Evolutionary conservation across 2,329 filamentous ascomycete genomes (phyloP).

Genomic region (Beauveria brongniartii): DNA sequence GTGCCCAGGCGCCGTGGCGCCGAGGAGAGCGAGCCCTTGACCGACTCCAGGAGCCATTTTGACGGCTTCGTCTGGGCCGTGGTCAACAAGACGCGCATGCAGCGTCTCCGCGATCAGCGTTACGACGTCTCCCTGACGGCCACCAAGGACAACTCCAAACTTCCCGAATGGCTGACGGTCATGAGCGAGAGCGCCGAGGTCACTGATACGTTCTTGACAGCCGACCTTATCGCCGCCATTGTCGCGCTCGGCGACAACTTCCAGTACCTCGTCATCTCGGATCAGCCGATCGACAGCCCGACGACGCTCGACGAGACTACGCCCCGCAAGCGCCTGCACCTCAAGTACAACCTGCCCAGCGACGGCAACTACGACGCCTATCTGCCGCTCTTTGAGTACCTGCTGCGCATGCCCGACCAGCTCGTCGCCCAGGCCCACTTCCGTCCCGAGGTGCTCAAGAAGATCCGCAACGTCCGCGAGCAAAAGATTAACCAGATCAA

Average conservation of each 20-base stretch:
- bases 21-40: slow-evolving; percentile 36
- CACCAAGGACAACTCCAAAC: slow-evolving; percentile 86
- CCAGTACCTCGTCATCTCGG: slow-evolving; percentile 81
- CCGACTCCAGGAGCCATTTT: slow-evolving; percentile 58
- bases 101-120: slow-evolving; percentile 77
- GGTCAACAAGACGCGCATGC: slow-evolving; percentile 94
- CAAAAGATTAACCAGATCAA: slow-evolving; percentile 71
- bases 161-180: slow-evolving; percentile 81
- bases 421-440: slow-evolving; percentile 74
- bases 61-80: slow-evolving; percentile 93
- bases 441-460: slow-evolving; percentile 81
- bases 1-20: slow-evolving; percentile 58
- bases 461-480: slow-evolving; percentile 73
- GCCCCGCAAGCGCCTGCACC: slow-evolving; percentile 78
- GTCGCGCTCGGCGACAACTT: slow-evolving; percentile 67
- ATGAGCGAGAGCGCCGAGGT: slow-evolving; percentile 98
- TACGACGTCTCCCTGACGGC: slow-evolving; percentile 90
- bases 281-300: slow-evolving; percentile 84
- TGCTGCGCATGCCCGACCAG: slow-evolving; percentile 75
- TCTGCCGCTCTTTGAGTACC: slow-evolving; percentile 71
- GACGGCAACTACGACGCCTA: slow-evolving; percentile 56
- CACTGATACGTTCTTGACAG: slow-evolving; percentile 76
- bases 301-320: slow-evolving; percentile 73
- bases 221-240: slow-evolving; percentile 77
- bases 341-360: slow-evolving; percentile 64